A percentile compares a stretch with the other conserved stretches of the same genome.
Conservation (phyloP, 2,329 filamentous ascomycete species). For the Coniella lustricola region DNA sequence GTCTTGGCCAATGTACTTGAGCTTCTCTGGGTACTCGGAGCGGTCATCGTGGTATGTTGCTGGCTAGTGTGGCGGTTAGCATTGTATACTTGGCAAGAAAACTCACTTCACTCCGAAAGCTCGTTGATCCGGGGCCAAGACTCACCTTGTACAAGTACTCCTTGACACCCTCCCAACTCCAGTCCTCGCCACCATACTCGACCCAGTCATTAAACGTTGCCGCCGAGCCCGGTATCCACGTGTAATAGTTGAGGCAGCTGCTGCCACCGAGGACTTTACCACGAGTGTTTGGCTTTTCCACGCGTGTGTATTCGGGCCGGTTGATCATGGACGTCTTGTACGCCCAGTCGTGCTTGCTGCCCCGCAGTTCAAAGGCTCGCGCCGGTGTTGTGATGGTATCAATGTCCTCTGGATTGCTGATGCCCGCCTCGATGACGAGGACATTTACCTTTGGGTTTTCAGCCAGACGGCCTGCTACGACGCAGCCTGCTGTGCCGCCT, state of each 20-base stretch:
- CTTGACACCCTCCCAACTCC: slow-evolving; percentile 47
- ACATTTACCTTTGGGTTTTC: slow-evolving; percentile 40
- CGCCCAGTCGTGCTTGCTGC: slow-evolving; percentile 50
- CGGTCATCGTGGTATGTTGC: slow-evolving; percentile 51
- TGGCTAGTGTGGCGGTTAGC: slow-evolving; percentile 12
- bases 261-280: slow-evolving; percentile 54
- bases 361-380: slow-evolving; percentile 45
- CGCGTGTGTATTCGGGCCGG: slow-evolving; percentile 49
- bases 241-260: slow-evolving; percentile 55
- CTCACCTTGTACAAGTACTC: slow-evolving; percentile 46
- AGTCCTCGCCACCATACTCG: slow-evolving; percentile 64
- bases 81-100: background rate
- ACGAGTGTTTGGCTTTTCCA: slow-evolving; percentile 57
- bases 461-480: slow-evolving; percentile 44
- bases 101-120: rapidly evolving
- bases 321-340: slow-evolving; percentile 58
- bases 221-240: slow-evolving; percentile 53
- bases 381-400: slow-evolving; percentile 47
- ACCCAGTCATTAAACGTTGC: slow-evolving; percentile 60
- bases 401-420: slow-evolving; percentile 39
- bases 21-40: slow-evolving; percentile 34
- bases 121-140: too few species aligned
- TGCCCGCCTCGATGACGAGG: slow-evolving; percentile 42
- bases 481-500: slow-evolving; percentile 41
- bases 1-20: slow-evolving; percentile 42